Conservation (phyloP, 2,329 filamentous ascomycete species). For the Pyrenochaeta sp. region DNA sequence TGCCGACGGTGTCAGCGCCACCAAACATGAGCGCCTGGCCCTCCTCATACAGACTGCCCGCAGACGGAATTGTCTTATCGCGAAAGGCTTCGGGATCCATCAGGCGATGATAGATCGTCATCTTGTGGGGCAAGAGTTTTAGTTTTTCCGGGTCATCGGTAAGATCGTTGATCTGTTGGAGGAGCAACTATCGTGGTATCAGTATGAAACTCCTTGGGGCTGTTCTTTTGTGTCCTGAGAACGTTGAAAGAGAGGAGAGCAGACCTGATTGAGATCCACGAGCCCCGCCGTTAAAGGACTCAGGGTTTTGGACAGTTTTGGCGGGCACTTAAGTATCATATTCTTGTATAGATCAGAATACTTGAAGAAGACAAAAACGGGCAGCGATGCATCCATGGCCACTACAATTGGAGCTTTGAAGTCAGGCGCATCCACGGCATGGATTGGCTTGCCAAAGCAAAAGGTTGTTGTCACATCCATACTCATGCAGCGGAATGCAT, state of each 20-base stretch:
- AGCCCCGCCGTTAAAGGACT: constrained; percentile 49
- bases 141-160: constrained; percentile 41
- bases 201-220: background rate
- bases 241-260: background rate
- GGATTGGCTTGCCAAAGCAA: constrained; percentile 52
- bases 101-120: constrained; percentile 50
- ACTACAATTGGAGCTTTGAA: constrained; percentile 54
- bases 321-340: constrained; percentile 50
- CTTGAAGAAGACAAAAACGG: constrained; percentile 50
- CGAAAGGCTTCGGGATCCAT: constrained; percentile 45
- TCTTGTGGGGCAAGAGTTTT: constrained; percentile 43
- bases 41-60: constrained; percentile 54
- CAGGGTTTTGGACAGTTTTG: constrained; percentile 45
- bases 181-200: constrained; percentile 30
- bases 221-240: too few relatives aligned
- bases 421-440: constrained; percentile 50
- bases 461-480: constrained; percentile 45
- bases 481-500: constrained; percentile 30
- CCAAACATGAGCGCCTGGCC: constrained; percentile 57
- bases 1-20: constrained; percentile 56
- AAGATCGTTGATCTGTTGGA: constrained; percentile 42
- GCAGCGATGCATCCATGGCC: constrained; percentile 51
- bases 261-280: constrained; percentile 48
- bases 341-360: constrained; percentile 50
- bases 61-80: constrained; percentile 41